These are phyloP conservation scores for Fraxinus latifolia DNA, from an alignment of 305 asterid species.

Conservation along the genomic window DNA sequence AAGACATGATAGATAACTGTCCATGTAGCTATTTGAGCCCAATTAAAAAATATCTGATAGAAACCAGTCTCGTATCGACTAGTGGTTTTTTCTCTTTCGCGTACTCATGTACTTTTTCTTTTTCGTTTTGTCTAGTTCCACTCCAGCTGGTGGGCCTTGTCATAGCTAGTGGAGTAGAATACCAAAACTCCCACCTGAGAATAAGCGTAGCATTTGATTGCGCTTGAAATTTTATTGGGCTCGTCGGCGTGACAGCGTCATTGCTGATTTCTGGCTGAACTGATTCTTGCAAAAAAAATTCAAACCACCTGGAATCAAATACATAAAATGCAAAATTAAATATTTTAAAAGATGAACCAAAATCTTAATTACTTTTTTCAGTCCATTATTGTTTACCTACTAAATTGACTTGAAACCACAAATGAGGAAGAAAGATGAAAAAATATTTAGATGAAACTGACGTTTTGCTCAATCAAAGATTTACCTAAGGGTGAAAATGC, in stretches of 20 bases:
- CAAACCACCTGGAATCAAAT: slow-evolving; percentile 36
- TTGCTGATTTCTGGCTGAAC: slow-evolving; percentile 24
- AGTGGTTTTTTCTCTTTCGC: no score
- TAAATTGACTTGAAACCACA: background rate
- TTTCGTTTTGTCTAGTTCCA: no score
- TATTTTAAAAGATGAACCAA: background rate
- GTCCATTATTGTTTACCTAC: background rate
- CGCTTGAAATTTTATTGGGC: slow-evolving; percentile 17
- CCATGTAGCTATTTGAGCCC: slow-evolving; percentile 40
- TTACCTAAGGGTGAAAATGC: no score
- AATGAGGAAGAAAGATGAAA: no score
- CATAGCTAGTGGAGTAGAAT: slow-evolving; percentile 43
- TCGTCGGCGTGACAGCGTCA: slow-evolving; percentile 16
- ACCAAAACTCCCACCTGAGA: slow-evolving; percentile 47
- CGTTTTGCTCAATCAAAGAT: no score
- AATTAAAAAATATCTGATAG: no score
- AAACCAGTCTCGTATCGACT: no score
- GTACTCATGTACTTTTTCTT: no score
- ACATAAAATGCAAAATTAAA: background rate
- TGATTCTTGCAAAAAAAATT: slow-evolving; percentile 29
- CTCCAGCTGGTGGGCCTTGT: no score
- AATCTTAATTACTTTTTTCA: background rate
- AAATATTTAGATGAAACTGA: no score
- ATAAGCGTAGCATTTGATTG: slow-evolving; percentile 43
- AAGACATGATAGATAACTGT: slow-evolving; percentile 75